Base-by-base conservation (phyloP, 2,329 filamentous ascomycete genomes). In the Raffaelea arxii region DNA sequence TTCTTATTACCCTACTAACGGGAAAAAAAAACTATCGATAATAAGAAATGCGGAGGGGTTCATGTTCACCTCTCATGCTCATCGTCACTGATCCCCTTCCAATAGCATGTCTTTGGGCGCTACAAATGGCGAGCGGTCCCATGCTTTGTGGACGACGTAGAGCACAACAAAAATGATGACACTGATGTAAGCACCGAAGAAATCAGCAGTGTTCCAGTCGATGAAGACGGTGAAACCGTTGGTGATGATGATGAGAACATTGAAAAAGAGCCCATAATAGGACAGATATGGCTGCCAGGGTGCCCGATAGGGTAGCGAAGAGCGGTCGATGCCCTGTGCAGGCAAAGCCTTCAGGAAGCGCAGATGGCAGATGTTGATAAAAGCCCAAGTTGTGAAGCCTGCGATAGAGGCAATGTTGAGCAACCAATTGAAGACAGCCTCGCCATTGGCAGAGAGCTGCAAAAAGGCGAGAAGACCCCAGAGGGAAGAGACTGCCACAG, bases 191-290 rank as follows among this genome's bases (percentile, higher is more conserved):
- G 73, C 69, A 4, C 76, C 70, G 52, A 85, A 83, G 55, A 86
- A 86, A 44, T 71, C 65, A 47, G 67, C 68, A 11, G 72, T 75
- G 56, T 64, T 68, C 75, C 82, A 86, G 4, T 69, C 51, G 21
- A 86, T 79, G 57, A 84, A 85, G 4, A 74, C 71, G 10, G 78
- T 80, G 62, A 86, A 86, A 3, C 82, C 82, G 57, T 81, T 80
- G 0, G 82, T 85, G 22, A 86, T 49, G 45, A 79, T 71, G 50
- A 86, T 81, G 43, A 85, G 61, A 2, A 74, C 51, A 61, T 75
- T 82, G 64, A 83, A 82, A 59, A 80, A 75, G 4, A 84, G 66
- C 2, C 82, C 82, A 55, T 82, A 83, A 62, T 70, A 80, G 1
- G 80, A 73, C 38, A 82, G 69, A 56, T 68, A 85, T 0, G 82